A percentile compares a stretch with the other conserved stretches of the same genome.
These are phyloP conservation scores for Stereocaulon alpinum DNA, from an alignment of 495 filamentous ascomycete species.

Conservation along the genomic window DNA sequence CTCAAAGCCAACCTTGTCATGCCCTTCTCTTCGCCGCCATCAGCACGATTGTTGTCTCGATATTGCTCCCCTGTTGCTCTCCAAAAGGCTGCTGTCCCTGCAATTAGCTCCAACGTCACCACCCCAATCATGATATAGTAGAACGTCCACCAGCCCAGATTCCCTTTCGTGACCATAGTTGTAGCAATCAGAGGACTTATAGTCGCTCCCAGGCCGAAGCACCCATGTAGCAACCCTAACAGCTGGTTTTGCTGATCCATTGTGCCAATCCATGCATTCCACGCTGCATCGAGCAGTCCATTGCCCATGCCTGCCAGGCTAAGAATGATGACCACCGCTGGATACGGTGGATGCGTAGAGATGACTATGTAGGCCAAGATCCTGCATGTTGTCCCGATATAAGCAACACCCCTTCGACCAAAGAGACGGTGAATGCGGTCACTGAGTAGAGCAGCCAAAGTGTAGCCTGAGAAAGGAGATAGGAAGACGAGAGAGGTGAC, in stretches of 20 bases:
- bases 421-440: constrained; percentile 45
- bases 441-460: constrained; percentile 45
- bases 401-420: constrained; percentile 66
- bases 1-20: constrained; percentile 48
- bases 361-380: constrained; percentile 54
- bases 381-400: constrained; percentile 54
- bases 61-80: constrained; percentile 50
- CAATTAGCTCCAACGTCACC: constrained; percentile 48
- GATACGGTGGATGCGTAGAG: constrained; percentile 48
- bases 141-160: constrained; percentile 46
- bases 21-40: constrained; percentile 32
- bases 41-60: constrained; percentile 35
- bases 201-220: constrained; percentile 49
- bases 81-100: constrained; percentile 55
- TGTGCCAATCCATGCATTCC: constrained; percentile 57
- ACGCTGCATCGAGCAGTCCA: constrained; percentile 50
- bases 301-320: constrained; percentile 54
- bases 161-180: constrained; percentile 40
- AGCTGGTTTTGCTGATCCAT: constrained; percentile 53
- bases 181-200: constrained; percentile 49
- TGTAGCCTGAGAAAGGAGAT: constrained; percentile 51
- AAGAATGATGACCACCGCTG: constrained; percentile 47
- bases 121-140: constrained; percentile 58
- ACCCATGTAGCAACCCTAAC: constrained; percentile 47
- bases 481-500: constrained; percentile 56